Conservation (phyloP, 192 early-diverging fungal genomes). For the Powellomyces hirtus region DNA sequence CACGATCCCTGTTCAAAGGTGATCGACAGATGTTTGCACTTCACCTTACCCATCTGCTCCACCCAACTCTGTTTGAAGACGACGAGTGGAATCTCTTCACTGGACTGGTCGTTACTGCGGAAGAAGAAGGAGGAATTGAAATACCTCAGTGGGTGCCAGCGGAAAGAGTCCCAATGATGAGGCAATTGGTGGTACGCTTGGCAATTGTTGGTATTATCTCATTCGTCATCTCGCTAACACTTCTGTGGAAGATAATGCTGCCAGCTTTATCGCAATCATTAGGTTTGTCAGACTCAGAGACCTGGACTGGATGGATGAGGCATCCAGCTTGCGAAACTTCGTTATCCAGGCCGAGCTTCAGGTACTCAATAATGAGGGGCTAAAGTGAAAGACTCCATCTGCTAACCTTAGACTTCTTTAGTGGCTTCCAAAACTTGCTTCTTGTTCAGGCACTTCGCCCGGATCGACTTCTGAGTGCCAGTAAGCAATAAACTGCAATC, state of each 20-base stretch:
- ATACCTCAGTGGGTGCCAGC: constrained; percentile 49
- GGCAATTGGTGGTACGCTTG: constrained; percentile 25
- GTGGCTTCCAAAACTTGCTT: constrained; percentile 53
- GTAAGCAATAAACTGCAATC: constrained; percentile 27
- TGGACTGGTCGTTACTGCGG: constrained; percentile 39
- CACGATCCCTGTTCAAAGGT: constrained; percentile 50
- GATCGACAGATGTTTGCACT: constrained; percentile 58
- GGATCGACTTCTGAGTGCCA: constrained; percentile 51
- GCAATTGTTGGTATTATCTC: neutral
- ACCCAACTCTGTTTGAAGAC: constrained; percentile 40
- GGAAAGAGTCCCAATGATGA: constrained; percentile 24
- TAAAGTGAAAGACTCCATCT: too few relatives aligned
- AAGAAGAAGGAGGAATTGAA: constrained; percentile 30
- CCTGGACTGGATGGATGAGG: constrained; percentile 46
- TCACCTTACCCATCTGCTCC: constrained; percentile 38
- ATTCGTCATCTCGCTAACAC: neutral
- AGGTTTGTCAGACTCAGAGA: constrained; percentile 36
- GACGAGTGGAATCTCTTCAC: constrained; percentile 54
- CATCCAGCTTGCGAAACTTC: constrained; percentile 34
- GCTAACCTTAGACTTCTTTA: too few relatives aligned
- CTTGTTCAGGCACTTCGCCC: constrained; percentile 52
- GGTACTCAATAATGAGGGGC: too few relatives aligned
- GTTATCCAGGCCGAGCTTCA: constrained; percentile 30
- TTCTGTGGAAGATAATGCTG: constrained; percentile 4
- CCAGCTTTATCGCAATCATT: constrained; percentile 23